Conservation (phyloP, 106 monocot genomes). For the Acanthochlamys bracteata region DNA sequence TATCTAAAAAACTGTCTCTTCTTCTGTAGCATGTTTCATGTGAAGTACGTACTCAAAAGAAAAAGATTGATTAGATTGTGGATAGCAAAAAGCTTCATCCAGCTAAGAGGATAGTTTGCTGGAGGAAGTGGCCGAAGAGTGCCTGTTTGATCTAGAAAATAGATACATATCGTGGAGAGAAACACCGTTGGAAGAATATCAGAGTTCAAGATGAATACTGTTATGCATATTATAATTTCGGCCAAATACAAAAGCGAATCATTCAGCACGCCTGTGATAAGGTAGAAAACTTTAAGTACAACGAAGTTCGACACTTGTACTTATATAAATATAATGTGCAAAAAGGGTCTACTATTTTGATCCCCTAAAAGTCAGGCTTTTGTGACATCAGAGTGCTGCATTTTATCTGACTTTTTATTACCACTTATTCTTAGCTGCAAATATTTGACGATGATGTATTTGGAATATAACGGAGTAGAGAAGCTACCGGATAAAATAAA, state of each 20-base stretch:
- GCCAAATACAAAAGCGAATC: not conserved
- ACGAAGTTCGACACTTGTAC: not conserved
- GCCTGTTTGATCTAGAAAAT: slow-evolving; percentile 17
- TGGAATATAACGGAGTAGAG: not conserved
- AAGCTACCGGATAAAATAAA: not conserved
- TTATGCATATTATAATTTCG: slow-evolving; percentile 7
- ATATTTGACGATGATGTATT: slow-evolving; percentile 22
- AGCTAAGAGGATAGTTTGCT: slow-evolving; percentile 1
- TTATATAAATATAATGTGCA: not conserved
- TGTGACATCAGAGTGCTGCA: not conserved
- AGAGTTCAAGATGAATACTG: slow-evolving; percentile 11
- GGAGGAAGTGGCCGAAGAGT: slow-evolving; percentile 29
- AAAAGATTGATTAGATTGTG: slow-evolving; percentile 13
- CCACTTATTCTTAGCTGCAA: not conserved
- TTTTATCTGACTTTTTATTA: no score
- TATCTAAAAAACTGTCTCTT: slow-evolving; percentile 23
- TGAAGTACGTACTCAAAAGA: slow-evolving; percentile 5
- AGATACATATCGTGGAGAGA: slow-evolving; percentile 18
- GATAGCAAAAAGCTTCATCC: slow-evolving; percentile 27
- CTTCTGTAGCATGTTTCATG: slow-evolving; percentile 17
- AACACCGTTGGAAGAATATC: slow-evolving; percentile 2
- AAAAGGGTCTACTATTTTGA: not conserved
- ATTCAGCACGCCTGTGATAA: slow-evolving; percentile 1
- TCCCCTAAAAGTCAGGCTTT: not conserved
- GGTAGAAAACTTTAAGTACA: not conserved